Base-by-base conservation (phyloP, 345 rosid genomes). In the Corymbia maculata region DNA sequence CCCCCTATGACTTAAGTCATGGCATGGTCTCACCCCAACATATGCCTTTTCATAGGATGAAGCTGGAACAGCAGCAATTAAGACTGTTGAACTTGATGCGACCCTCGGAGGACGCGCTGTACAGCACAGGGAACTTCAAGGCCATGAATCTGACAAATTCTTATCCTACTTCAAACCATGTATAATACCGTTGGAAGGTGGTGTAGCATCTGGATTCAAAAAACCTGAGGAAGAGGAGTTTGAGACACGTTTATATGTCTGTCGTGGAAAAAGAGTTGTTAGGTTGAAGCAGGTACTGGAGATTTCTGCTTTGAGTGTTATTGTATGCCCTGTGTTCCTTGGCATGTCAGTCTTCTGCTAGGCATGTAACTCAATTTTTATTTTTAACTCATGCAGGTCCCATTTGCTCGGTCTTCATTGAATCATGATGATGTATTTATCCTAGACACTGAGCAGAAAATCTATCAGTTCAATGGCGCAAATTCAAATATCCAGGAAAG, bases 351-450 rank as follows among this genome's bases (percentile, higher is more conserved):
- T 90, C 79, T 85, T 14, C 86, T 85, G 32, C 64, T 51, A 91
- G 47, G 80, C 51, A 87, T 79, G 88, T 55, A 61, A 52, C 79
- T 86, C 87, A 86, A 89, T 85, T 87, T 55, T 28, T 75, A 49
- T 88, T 49, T 89, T 90, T 91, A 92, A 53, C 89, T 88, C 87
- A 49, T 88, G 87, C 92, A 98, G 99, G 95, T 95, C 92, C 97
- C 95, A 85, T 98, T 98, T 91, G 97, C 98, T 87, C 95, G 99
- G 75, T 94, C 99, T 87, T 95, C 99, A 84, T 90, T 97, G 91
- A 98, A 98, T 93, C 99, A 98, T 86, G 99, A 97, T 92, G 99
- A 98, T 92, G 98, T 98, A 87, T 98, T 98, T 93, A 97, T 97
- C 90, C 93, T 98, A 91, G 99, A 98, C 91, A 92, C 96, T 53